These are phyloP conservation scores for Sclerotinia trifoliorum DNA, from an alignment of 2,329 filamentous ascomycete genomes.

Conservation along the genomic window DNA sequence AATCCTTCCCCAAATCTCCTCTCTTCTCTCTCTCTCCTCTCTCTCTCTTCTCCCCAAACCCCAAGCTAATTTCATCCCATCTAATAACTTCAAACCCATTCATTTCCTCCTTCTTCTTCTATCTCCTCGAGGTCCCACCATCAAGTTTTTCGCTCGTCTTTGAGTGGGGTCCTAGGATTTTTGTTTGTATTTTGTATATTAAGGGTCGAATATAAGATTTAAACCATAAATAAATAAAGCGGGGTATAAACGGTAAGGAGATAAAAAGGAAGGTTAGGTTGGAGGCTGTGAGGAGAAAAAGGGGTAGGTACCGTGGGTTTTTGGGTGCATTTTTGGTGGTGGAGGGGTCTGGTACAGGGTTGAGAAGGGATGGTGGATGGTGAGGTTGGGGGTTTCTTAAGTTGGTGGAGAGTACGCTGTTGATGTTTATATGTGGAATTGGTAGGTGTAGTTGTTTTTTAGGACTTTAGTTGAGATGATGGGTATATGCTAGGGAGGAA, in stretches of 20 bases:
- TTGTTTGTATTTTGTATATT: not conserved
- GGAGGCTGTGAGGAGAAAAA: not conserved
- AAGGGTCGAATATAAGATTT: not conserved
- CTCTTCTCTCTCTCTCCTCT: too few relatives aligned
- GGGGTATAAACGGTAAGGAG: not conserved
- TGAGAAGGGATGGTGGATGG: too few relatives aligned
- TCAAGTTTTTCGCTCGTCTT: not conserved
- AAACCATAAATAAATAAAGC: not conserved
- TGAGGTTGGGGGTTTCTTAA: not conserved
- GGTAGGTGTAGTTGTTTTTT: too few relatives aligned
- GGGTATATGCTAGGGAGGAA: too few relatives aligned
- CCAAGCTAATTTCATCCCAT: not conserved
- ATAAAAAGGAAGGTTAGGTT: not conserved
- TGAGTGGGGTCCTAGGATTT: too few relatives aligned
- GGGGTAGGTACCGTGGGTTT: not conserved
- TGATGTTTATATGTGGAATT: not conserved
- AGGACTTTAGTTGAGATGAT: too few relatives aligned
- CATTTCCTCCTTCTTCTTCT: not conserved
- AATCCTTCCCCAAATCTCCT: too few relatives aligned
- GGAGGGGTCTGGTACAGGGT: not conserved
- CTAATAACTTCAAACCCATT: not conserved
- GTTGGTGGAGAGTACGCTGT: too few relatives aligned
- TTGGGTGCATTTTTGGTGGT: not conserved
- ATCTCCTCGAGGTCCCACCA: not conserved
- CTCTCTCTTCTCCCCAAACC: too few relatives aligned